phyloP scores from a whole-genome alignment of 148 eudicot species.

The Rhododendron ovatum region DNA sequence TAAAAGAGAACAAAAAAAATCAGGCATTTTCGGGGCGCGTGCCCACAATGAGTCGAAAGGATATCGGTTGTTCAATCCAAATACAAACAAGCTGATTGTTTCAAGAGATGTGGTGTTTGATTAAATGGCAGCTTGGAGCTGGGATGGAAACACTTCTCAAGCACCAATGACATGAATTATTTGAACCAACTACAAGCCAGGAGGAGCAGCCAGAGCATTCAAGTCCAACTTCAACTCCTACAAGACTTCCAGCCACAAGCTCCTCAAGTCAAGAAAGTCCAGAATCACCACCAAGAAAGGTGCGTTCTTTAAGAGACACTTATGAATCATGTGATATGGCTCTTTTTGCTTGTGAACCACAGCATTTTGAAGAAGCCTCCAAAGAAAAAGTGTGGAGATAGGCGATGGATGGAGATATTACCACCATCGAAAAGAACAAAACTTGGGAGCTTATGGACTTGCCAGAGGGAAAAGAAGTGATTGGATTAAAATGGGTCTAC shows the following conservation, averaged over 20 bases:
- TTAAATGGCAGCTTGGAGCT: no score
- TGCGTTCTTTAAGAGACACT: neutral
- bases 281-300: neutral
- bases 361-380: no score
- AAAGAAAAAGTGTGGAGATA: neutral
- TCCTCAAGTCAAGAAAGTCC: neutral
- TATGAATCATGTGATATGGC: neutral
- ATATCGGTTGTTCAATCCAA: no score
- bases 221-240: neutral
- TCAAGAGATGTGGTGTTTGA: no score
- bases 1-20: no score
- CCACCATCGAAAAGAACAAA: neutral
- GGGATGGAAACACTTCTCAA: no score
- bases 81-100: no score
- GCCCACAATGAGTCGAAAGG: no score
- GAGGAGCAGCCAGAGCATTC: neutral
- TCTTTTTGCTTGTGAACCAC: no score
- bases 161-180: no score
- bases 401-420: neutral
- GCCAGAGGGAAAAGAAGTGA: neutral
- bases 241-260: neutral
- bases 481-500: neutral
- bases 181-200: neutral
- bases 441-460: neutral
- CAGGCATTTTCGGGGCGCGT: no score